Conservation (phyloP, 495 filamentous ascomycete species). For the Gamarada debralockiae region DNA sequence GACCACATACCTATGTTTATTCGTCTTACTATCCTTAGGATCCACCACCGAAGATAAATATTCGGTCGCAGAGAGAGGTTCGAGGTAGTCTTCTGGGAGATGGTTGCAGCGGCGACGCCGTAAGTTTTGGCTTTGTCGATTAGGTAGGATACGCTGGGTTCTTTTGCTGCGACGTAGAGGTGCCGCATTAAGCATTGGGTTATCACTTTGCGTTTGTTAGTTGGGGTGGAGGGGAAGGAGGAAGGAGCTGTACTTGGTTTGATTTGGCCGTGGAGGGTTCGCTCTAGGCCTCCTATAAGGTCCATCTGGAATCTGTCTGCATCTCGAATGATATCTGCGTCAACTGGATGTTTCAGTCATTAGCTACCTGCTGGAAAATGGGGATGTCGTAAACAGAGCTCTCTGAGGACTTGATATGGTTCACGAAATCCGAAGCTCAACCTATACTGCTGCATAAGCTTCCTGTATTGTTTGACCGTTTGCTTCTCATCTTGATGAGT, state of each 20-base stretch:
- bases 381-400: too few relatives aligned
- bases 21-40: constrained; percentile 62
- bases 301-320: constrained; percentile 78
- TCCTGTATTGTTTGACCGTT: constrained; percentile 94
- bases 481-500: constrained; percentile 67
- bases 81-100: constrained; percentile 63
- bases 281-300: constrained; percentile 62
- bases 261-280: constrained; percentile 72
- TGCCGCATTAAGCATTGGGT: constrained; percentile 68
- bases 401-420: constrained; percentile 87
- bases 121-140: constrained; percentile 68
- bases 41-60: constrained; percentile 79
- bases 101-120: constrained; percentile 85
- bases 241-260: constrained; percentile 66
- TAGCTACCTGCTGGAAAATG: too few relatives aligned
- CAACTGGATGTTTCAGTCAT: too few relatives aligned
- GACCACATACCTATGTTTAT: constrained; percentile 89
- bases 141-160: constrained; percentile 51
- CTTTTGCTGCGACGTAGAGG: constrained; percentile 55
- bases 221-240: not conserved
- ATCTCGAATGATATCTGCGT: constrained; percentile 75
- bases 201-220: constrained; percentile 41
- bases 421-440: constrained; percentile 82
- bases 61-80: constrained; percentile 69
- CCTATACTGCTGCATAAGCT: constrained; percentile 91